Percentiles rank a stretch among this genome's conserved stretches.
Evolutionary conservation across 1,139 yeast genomes (phyloP).

Genomic region (Saccharomyces hybrid): DNA sequence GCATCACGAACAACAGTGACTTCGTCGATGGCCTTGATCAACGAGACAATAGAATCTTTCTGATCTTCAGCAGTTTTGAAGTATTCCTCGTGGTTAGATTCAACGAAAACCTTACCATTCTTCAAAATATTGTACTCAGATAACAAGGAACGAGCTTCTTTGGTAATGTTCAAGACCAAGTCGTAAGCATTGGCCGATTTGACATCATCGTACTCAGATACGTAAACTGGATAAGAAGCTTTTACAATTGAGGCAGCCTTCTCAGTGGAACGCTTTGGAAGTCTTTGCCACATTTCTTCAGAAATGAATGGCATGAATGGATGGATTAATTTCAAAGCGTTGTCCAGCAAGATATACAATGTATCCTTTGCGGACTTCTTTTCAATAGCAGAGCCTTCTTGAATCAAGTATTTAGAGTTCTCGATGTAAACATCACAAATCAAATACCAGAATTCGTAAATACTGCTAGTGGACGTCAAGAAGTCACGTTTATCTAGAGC

Average conservation of each 20-base stretch:
- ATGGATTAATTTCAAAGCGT: conserved; percentile 85
- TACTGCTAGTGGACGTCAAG: conserved; percentile 75
- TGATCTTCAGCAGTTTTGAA: conserved; percentile 51
- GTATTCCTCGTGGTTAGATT: conserved; percentile 45
- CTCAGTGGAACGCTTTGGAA: conserved; percentile 81
- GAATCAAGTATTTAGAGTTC: conserved; percentile 86
- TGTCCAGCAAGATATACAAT: conserved; percentile 84
- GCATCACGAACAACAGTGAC: conserved; percentile 51
- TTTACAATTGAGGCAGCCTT: conserved; percentile 62
- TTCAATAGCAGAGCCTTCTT: conserved; percentile 83
- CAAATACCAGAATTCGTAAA: conserved; percentile 92
- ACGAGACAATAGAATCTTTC: conserved; percentile 75
- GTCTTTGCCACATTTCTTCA: conserved; percentile 98
- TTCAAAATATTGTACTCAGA: conserved; percentile 84
- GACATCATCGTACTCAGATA: conserved; percentile 50
- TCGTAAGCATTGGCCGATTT: conserved; percentile 71
- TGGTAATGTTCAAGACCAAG: conserved; percentile 75
- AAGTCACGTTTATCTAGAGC: conserved; percentile 80
- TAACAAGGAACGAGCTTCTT: conserved; percentile 85
- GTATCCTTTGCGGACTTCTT: conserved; percentile 89
- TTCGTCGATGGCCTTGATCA: conserved; percentile 82
- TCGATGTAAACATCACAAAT: conserved; percentile 97
- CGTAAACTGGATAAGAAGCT: conserved; percentile 71
- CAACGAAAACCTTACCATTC: conserved; percentile 80
- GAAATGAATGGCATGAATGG: conserved; percentile 98